Conservation (phyloP, 1,284 basidiomycete species). For the Moesziomyces antarcticus region DNA sequence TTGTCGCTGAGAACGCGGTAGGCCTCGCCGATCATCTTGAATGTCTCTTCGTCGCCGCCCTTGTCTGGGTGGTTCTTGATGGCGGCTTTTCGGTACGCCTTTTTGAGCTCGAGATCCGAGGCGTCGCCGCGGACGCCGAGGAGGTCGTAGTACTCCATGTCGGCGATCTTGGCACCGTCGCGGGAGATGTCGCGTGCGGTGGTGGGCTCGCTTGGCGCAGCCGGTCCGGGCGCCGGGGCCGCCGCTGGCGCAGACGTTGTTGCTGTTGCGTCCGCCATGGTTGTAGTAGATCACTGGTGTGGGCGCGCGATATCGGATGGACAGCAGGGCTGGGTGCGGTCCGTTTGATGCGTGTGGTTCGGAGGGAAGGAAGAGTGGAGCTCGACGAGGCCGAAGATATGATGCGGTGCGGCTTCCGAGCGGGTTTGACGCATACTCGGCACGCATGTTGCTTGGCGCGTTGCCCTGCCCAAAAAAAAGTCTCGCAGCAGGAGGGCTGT, state of each 20-base stretch:
- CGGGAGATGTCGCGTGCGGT: slow-evolving; percentile 59
- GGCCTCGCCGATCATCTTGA: slow-evolving; percentile 74
- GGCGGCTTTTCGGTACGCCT: slow-evolving; percentile 92
- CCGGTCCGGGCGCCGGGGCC: slow-evolving; percentile 1
- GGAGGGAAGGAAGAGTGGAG: neutral
- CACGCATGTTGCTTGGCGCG: neutral
- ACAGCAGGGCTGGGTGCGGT: neutral
- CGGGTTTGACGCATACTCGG: neutral
- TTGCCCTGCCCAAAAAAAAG: neutral
- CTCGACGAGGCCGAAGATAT: neutral
- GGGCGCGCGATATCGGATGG: neutral
- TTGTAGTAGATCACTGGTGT: slow-evolving; percentile 1
- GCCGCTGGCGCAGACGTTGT: slow-evolving; percentile 24
- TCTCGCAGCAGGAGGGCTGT: too few species aligned
- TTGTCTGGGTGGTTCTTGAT: slow-evolving; percentile 79
- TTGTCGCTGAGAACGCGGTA: slow-evolving; percentile 69
- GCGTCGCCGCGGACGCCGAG: slow-evolving; percentile 65
- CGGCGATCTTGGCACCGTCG: slow-evolving; percentile 64
- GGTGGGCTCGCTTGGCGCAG: slow-evolving; percentile 23
- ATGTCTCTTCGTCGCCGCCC: slow-evolving; percentile 65
- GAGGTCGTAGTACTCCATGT: slow-evolving; percentile 68
- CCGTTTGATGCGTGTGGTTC: neutral
- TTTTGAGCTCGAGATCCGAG: slow-evolving; percentile 83
- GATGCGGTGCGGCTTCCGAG: neutral
- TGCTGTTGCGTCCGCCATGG: slow-evolving; percentile 41